Conservation (phyloP, 2,329 filamentous ascomycete species). For the Colletotrichum gigasporum region DNA sequence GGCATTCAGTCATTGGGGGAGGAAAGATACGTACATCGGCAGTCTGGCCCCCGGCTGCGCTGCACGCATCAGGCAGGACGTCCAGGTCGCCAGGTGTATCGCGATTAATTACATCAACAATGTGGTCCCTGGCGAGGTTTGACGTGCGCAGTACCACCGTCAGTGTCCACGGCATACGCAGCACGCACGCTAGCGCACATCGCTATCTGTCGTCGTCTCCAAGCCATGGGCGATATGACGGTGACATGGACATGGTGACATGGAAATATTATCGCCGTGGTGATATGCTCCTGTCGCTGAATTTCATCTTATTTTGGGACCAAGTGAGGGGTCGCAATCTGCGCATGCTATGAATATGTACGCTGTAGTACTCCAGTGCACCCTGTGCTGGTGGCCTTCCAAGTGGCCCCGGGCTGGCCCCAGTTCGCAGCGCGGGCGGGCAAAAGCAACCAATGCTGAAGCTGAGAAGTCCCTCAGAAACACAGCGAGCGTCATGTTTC, state of each 20-base stretch:
- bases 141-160: too few species aligned
- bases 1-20: neutral
- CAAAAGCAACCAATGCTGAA: neutral
- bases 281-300: neutral
- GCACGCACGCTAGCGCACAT: too few species aligned
- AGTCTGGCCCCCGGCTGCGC: neutral
- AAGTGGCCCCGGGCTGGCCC: constrained; percentile 1
- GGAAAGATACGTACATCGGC: constrained; percentile 3
- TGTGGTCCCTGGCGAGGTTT: neutral
- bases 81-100: too few species aligned
- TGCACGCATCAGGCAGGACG: too few species aligned
- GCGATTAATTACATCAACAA: neutral
- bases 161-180: too few species aligned
- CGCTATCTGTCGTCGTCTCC: too few species aligned
- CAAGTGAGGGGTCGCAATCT: neutral
- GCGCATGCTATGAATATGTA: neutral
- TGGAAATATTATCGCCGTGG: neutral
- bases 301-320: neutral
- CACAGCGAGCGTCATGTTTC: constrained; percentile 23
- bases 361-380: neutral
- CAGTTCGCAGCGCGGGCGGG: neutral
- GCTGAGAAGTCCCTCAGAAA: neutral
- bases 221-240: too few species aligned
- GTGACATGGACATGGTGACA: too few species aligned
- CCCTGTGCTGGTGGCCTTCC: neutral